Evolutionary conservation across 768 basidiomycete genomes (phyloP), one percentile per base, ranked within the genome.

Genomic region (Boletus speciosus): DNA sequence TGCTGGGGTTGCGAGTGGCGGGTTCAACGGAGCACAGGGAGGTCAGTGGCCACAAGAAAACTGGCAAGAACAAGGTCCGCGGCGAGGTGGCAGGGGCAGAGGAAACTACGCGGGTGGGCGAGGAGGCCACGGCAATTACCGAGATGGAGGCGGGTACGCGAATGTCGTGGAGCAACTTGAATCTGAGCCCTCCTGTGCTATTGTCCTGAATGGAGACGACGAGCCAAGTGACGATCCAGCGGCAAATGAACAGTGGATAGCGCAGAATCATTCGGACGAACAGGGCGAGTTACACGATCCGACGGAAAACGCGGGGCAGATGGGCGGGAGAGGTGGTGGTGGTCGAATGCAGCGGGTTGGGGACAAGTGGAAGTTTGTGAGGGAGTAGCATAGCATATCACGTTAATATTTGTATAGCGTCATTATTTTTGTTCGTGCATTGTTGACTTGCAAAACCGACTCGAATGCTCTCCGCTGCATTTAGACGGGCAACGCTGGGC

Each of bases 311-410:
- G 16, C 27, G n/a, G 46, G 23, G 15, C 16, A 43, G 15, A 43
- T 16, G 43, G 63, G 59, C 4, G 52, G 43, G 27, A 66, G 69
- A 32, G 56, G 66, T 19, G 78, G 80, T 23, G 79, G 80, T 8
- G 80, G 81, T 31, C 74, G 78, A 54, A 90, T 90, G 87, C 81
- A 83, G 71, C 80, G 76, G 60, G 73, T 88, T 21, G 86, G 82
- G 39, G 88, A 84, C 69, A 82, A 79, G 62, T 89, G 87, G 89
- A 71, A 84, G 49, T 89, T 86, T 71, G 81, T 84, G 59, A 79
- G 75, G 59, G 77, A 76, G 63, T 53, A 61, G 43, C 45, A 58
- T 50, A 59, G 53, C 57, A 66, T 62, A 61, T 35, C 50, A 21
- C 58, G 58, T 55, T 58, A 19, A 19, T 19, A 56, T 59, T 51